These are phyloP conservation scores for Spatholobus suberectus DNA, from an alignment of 306 rosid species.

Conservation along the genomic window DNA sequence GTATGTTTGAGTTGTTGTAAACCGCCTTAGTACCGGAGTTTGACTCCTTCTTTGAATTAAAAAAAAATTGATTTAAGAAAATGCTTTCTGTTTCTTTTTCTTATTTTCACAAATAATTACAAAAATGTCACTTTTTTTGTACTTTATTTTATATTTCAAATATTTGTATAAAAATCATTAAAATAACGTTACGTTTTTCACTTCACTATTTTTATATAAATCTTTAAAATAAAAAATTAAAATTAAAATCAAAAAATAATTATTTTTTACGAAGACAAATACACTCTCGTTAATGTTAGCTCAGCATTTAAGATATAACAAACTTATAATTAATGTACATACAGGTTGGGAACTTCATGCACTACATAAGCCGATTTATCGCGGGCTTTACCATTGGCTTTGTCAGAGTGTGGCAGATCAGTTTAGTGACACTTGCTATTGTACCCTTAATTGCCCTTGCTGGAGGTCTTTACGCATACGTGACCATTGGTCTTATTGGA, in stretches of 20 bases:
- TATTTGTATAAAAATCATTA: no score
- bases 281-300: no score
- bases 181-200: no score
- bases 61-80: not conserved
- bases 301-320: no score
- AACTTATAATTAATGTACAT: constrained; percentile 33
- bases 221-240: no score
- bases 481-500: constrained; percentile 76
- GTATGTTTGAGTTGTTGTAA: no score
- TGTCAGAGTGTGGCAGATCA: constrained; percentile 86
- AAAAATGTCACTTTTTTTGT: not conserved
- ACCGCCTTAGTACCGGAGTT: no score
- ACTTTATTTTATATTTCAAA: no score
- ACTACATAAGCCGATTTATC: constrained; percentile 78
- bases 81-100: not conserved
- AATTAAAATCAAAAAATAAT: no score
- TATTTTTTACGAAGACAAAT: no score
- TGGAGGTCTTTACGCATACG: constrained; percentile 84
- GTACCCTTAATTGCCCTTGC: constrained; percentile 91
- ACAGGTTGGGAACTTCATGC: constrained; percentile 93
- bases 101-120: not conserved
- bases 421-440: constrained; percentile 84
- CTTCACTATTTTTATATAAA: no score
- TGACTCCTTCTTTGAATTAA: no score
- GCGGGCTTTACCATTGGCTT: constrained; percentile 82